These are phyloP conservation scores for Lachnellula suecica DNA, from an alignment of 2,329 filamentous ascomycete genomes.

Conservation along the genomic window DNA sequence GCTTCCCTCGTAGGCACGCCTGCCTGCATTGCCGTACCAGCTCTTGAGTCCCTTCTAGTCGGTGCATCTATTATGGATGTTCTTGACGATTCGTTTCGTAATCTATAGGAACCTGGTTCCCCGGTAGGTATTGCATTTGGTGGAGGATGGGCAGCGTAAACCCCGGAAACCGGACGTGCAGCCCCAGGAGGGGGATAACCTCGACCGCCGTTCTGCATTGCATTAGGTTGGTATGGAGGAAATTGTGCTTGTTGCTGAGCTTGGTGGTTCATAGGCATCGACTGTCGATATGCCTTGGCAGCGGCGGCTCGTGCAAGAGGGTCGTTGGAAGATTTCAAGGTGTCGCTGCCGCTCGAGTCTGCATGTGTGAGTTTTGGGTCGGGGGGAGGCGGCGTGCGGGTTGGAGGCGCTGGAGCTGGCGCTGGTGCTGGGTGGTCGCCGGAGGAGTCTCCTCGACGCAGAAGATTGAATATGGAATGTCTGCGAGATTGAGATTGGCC, in stretches of 20 bases:
- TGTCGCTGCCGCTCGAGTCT: conserved; percentile 33
- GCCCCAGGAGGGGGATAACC: conserved; percentile 34
- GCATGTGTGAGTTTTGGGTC: conserved; percentile 20
- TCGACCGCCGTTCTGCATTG: conserved; percentile 37
- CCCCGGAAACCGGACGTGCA: conserved; percentile 45
- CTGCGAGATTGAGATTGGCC: conserved; percentile 23
- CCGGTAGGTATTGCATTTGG: conserved; percentile 38
- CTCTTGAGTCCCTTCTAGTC: conserved; percentile 62
- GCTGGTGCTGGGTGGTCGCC: no score
- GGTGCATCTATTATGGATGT: conserved; percentile 54
- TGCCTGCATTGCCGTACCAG: conserved; percentile 56
- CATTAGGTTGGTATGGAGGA: conserved; percentile 42
- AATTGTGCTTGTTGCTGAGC: conserved; percentile 42
- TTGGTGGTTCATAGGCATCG: conserved; percentile 42
- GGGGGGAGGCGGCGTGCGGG: conserved; percentile 19
- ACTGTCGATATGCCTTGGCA: conserved; percentile 39
- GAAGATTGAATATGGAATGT: conserved; percentile 35
- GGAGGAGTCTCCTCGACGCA: conserved; percentile 30
- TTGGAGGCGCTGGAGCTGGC: conserved; percentile 16
- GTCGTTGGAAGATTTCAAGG: conserved; percentile 25
- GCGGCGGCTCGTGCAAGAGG: conserved; percentile 25
- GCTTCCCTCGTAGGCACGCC: conserved; percentile 65
- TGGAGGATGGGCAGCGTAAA: conserved; percentile 42
- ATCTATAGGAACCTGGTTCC: conserved; percentile 47
- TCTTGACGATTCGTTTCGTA: conserved; percentile 57